Percentiles rank a stretch among this genome's conserved stretches.
Conservation (phyloP, 768 basidiomycete species). For the Flagelloscypha sp. region DNA sequence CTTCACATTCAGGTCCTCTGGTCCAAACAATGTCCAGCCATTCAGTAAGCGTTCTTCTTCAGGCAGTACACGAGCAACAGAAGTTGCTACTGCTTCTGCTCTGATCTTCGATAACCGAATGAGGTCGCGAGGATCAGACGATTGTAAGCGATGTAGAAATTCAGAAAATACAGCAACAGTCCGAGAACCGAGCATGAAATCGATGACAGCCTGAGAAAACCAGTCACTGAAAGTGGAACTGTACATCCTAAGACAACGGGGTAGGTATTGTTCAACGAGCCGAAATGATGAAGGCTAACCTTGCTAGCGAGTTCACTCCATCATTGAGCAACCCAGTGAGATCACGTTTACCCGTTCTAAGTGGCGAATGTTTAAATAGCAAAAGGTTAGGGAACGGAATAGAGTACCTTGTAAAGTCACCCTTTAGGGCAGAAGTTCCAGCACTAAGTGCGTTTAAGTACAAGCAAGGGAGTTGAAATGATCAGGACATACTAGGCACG, state of each 20-base stretch:
- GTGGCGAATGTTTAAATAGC: slow-evolving; percentile 4
- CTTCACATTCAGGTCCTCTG: slow-evolving; percentile 64
- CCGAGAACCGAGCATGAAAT: slow-evolving; percentile 84
- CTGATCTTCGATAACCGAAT: slow-evolving; percentile 84
- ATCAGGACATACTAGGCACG: slow-evolving; percentile 61
- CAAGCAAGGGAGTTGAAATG: background rate
- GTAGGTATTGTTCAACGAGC: slow-evolving; percentile 1
- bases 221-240: slow-evolving; percentile 89
- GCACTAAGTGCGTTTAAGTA: slow-evolving; percentile 42
- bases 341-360: slow-evolving; percentile 92
- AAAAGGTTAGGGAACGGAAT: slow-evolving; percentile 5
- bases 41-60: slow-evolving; percentile 72
- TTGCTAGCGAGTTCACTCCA: slow-evolving; percentile 88
- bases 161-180: slow-evolving; percentile 86
- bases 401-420: slow-evolving; percentile 75
- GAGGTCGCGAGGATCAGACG: slow-evolving; percentile 87
- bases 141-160: slow-evolving; percentile 80
- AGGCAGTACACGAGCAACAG: slow-evolving; percentile 63
- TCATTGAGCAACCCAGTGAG: slow-evolving; percentile 88
- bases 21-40: slow-evolving; percentile 91
- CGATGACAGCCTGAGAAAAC: slow-evolving; percentile 95
- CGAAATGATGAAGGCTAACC: slow-evolving; percentile 27
- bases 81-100: slow-evolving; percentile 87
- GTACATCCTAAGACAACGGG: slow-evolving; percentile 52
- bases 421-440: slow-evolving; percentile 93